Conservation (phyloP, 306 rosid genomes). For the Vicia faba region DNA sequence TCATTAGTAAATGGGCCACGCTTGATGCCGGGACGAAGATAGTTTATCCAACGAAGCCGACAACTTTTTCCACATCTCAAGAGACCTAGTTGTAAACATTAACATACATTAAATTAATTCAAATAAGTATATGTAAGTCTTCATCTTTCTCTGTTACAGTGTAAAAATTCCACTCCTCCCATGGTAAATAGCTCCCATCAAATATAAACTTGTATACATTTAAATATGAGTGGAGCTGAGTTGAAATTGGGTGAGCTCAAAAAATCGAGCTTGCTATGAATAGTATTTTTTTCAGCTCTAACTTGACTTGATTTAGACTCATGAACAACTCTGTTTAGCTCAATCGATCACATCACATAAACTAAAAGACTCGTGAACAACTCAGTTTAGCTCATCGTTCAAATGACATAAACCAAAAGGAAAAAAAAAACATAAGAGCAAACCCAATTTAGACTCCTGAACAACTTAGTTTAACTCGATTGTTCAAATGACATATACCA, state of each 20-base stretch:
- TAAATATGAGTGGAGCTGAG: too few species aligned
- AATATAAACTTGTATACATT: too few species aligned
- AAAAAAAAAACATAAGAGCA: too few species aligned
- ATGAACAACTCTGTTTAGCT: neutral
- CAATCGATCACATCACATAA: neutral
- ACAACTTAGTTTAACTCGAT: too few species aligned
- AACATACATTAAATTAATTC: neutral
- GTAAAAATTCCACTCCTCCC: neutral
- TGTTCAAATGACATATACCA: too few species aligned
- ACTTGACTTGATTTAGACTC: neutral
- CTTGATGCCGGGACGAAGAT: conserved; percentile 65
- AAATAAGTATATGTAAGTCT: neutral
- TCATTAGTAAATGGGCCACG: conserved; percentile 57
- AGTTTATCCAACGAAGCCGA: conserved; percentile 63
- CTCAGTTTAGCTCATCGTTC: too few species aligned
- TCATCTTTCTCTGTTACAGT: neutral
- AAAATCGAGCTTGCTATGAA: too few species aligned
- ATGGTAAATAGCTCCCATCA: too few species aligned
- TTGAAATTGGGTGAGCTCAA: too few species aligned
- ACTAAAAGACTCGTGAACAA: neutral
- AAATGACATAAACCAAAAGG: too few species aligned
- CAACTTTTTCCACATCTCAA: conserved; percentile 63
- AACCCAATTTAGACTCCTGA: too few species aligned
- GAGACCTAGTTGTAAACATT: conserved; percentile 42
- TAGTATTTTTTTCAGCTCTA: too few species aligned